Conservation (phyloP, 495 filamentous ascomycete species). For the Endocarpon pusillum region DNA sequence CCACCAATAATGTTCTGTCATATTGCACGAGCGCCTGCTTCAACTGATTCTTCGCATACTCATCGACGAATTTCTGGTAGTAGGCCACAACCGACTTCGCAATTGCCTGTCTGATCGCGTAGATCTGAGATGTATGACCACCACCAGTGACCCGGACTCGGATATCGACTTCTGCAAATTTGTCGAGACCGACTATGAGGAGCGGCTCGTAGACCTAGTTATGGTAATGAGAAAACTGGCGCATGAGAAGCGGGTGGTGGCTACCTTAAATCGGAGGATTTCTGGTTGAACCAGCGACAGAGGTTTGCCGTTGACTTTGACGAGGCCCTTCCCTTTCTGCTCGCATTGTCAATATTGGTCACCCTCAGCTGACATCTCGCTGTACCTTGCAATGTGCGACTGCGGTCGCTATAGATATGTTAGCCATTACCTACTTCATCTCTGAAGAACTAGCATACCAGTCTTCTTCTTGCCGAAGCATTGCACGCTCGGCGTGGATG, state of each 20-base stretch:
- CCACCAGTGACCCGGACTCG: slow-evolving; percentile 89
- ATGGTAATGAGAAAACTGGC: slow-evolving; percentile 4
- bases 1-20: slow-evolving; percentile 92
- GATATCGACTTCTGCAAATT: slow-evolving; percentile 94
- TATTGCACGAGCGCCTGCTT: slow-evolving; percentile 89
- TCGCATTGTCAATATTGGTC: slow-evolving; percentile 8
- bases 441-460: slow-evolving; percentile 28
- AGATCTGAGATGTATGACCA: slow-evolving; percentile 97
- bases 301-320: slow-evolving; percentile 97
- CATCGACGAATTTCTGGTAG: slow-evolving; percentile 99
- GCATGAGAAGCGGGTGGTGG: slow-evolving; percentile 3
- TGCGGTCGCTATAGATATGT: slow-evolving; percentile 42
- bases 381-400: slow-evolving; percentile 91
- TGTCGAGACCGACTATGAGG: slow-evolving; percentile 88
- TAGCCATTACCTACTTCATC: slow-evolving; percentile 4
- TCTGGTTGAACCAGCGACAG: slow-evolving; percentile 85
- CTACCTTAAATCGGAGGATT: slow-evolving; percentile 91
- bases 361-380: slow-evolving; percentile 8
- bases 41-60: slow-evolving; percentile 98
- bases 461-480: slow-evolving; percentile 94
- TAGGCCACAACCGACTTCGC: slow-evolving; percentile 96
- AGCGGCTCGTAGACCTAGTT: slow-evolving; percentile 84
- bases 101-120: slow-evolving; percentile 97
- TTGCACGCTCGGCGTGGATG: slow-evolving; percentile 70
- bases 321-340: slow-evolving; percentile 78